Evolutionary conservation across 352 stramenopile genomes (phyloP).

Genomic region (Globisporangium iwayamae): DNA sequence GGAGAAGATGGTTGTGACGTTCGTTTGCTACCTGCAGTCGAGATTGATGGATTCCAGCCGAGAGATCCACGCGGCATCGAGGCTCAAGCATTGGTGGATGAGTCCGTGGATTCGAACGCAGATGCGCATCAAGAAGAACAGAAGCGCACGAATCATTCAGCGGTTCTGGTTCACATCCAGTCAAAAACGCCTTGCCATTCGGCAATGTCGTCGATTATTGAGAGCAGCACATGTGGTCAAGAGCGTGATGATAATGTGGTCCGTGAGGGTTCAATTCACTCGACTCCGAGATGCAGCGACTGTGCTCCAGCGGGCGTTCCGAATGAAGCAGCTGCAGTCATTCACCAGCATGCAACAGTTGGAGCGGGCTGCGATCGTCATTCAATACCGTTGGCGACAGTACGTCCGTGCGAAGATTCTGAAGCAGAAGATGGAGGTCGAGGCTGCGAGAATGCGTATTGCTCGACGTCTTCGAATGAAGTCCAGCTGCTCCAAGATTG

Average conservation of each 20-base stretch:
- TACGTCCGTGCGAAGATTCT: slow-evolving; percentile 19
- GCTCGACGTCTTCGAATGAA: slow-evolving; percentile 27
- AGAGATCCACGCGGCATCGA: slow-evolving; percentile 88
- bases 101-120: slow-evolving; percentile 47
- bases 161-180: slow-evolving; percentile 83
- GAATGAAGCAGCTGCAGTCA: slow-evolving; percentile 18
- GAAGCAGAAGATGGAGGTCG: slow-evolving; percentile 14
- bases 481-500: slow-evolving; percentile 32
- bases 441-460: slow-evolving; percentile 20
- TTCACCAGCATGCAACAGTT: slow-evolving; percentile 15
- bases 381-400: slow-evolving; percentile 40
- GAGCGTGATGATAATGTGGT: slow-evolving; percentile 27
- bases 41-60: slow-evolving; percentile 91
- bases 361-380: slow-evolving; percentile 11
- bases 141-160: slow-evolving; percentile 56
- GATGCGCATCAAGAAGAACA: slow-evolving; percentile 59
- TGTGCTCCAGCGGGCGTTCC: slow-evolving; percentile 34
- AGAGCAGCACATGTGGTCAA: slow-evolving; percentile 57
- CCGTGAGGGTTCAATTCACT: slow-evolving; percentile 23
- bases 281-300: slow-evolving; percentile 29
- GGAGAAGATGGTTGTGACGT: slow-evolving; percentile 93
- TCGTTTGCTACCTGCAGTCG: slow-evolving; percentile 92
- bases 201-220: slow-evolving; percentile 61
- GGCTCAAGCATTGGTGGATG: slow-evolving; percentile 86
- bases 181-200: slow-evolving; percentile 62